Conservation (phyloP, 768 basidiomycete species). For the Mycena filopes region DNA sequence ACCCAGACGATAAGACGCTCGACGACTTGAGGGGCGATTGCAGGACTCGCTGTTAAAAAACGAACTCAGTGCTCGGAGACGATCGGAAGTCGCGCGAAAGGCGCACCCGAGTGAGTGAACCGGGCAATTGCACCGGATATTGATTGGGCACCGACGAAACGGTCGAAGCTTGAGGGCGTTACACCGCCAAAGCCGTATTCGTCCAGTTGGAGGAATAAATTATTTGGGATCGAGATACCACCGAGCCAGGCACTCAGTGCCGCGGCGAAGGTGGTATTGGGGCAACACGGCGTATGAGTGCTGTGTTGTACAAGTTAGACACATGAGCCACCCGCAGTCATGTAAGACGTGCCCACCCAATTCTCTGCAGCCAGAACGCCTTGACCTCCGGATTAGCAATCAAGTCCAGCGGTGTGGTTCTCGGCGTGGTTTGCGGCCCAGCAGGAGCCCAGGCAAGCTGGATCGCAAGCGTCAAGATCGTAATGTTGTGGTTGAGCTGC, state of each 20-base stretch:
- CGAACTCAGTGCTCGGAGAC: not conserved
- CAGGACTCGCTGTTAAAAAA: not conserved
- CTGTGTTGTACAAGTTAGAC: constrained; percentile 1
- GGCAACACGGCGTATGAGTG: not conserved
- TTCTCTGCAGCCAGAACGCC: constrained; percentile 16
- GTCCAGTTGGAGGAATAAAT: constrained; percentile 16
- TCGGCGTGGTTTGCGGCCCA: not conserved
- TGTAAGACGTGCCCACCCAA: not conserved
- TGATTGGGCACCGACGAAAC: constrained; percentile 19
- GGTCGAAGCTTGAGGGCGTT: constrained; percentile 17
- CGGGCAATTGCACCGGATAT: constrained; percentile 1
- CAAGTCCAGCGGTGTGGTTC: constrained; percentile 10
- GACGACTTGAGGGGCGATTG: no score
- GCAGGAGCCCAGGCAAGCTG: constrained; percentile 21
- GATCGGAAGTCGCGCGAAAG: not conserved
- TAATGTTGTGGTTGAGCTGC: constrained; percentile 10
- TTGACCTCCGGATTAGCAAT: constrained; percentile 6
- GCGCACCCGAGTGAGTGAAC: not conserved
- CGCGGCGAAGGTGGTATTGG: not conserved
- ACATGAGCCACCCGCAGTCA: not conserved
- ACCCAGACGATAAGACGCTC: constrained; percentile 21
- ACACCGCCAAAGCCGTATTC: constrained; percentile 21
- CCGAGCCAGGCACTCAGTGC: constrained; percentile 12
- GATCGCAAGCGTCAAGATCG: constrained; percentile 11
- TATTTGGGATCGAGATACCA: not conserved